Percentiles rank a stretch among this genome's conserved stretches.
Conservation (phyloP, 73 alveolate species). For the Paramecium pentaurelia region DNA sequence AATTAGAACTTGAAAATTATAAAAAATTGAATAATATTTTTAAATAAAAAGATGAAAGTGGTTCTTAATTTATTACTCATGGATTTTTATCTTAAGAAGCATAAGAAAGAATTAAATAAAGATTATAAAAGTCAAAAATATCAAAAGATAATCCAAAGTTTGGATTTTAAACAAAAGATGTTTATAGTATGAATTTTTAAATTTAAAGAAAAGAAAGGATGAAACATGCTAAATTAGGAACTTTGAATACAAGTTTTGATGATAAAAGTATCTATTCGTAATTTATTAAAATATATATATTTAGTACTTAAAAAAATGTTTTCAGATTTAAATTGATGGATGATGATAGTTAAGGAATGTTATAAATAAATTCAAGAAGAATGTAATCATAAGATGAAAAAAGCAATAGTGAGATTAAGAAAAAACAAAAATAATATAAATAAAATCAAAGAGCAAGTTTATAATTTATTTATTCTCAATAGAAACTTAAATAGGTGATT, state of each 20-base stretch:
- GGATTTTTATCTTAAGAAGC: constrained; percentile 18
- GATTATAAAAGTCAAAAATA: neutral
- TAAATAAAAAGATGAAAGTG: neutral
- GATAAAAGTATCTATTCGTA: constrained; percentile 1
- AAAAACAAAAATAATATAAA: neutral
- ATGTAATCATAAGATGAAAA: neutral
- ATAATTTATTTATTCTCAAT: neutral
- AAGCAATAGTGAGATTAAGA: neutral
- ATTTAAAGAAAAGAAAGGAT: neutral
- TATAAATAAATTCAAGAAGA: neutral
- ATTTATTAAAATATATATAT: neutral
- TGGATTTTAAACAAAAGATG: neutral
- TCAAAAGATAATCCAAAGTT: neutral
- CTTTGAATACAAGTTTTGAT: constrained; percentile 3
- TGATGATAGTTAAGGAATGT: neutral
- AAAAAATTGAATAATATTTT: constrained; percentile 22
- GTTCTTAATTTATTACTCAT: neutral
- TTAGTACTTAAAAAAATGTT: neutral
- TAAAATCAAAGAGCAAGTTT: neutral
- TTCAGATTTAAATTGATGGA: neutral
- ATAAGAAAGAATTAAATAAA: neutral
- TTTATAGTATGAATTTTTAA: neutral
- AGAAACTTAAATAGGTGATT: neutral
- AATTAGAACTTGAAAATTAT: constrained; percentile 41
- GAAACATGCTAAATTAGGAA: neutral